Evolutionary conservation across 225 moss, liverwort and hornwort genomes (phyloP).

Genomic region (Takakia lepidozioides): DNA sequence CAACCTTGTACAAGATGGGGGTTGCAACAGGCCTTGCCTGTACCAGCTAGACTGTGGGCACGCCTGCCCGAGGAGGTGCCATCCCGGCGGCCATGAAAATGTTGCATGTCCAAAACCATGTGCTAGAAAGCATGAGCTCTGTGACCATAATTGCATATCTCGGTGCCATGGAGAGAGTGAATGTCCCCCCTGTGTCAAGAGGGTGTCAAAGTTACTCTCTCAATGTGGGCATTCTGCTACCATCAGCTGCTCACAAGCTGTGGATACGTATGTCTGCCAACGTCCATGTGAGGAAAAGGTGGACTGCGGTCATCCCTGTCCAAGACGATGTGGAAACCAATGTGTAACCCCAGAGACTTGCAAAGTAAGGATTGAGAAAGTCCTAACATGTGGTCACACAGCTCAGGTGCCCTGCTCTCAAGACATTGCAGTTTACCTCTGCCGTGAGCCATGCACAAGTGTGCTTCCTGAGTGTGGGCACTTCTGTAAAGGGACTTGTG

Average conservation of each 20-base stretch:
- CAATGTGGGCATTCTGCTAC: constrained; percentile 11
- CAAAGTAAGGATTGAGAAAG: not conserved
- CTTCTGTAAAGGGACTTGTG: constrained; percentile 29
- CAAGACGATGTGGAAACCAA: constrained; percentile 1
- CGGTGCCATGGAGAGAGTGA: constrained; percentile 15
- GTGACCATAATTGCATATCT: constrained; percentile 14
- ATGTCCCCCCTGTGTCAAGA: constrained; percentile 18
- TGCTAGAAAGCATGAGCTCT: constrained; percentile 4
- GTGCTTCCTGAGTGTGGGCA: constrained; percentile 24
- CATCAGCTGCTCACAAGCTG: constrained; percentile 9
- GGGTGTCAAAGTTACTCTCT: constrained; percentile 11
- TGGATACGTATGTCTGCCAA: constrained; percentile 4
- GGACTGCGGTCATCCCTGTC: constrained; percentile 14
- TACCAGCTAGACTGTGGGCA: constrained; percentile 35
- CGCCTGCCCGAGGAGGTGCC: constrained; percentile 41
- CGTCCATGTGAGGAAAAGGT: constrained; percentile 3
- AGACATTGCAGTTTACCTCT: not conserved
- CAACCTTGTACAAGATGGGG: constrained; percentile 38
- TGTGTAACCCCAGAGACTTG: constrained; percentile 28
- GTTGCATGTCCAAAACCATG: constrained; percentile 33
- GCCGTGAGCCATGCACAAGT: constrained; percentile 11
- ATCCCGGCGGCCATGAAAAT: constrained; percentile 26
- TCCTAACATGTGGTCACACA: constrained; percentile 17
- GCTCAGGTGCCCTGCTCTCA: constrained; percentile 7
- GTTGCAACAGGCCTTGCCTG: constrained; percentile 31